Conservation (phyloP, 1,139 yeast genomes). For the Taiozyma sp. region DNA sequence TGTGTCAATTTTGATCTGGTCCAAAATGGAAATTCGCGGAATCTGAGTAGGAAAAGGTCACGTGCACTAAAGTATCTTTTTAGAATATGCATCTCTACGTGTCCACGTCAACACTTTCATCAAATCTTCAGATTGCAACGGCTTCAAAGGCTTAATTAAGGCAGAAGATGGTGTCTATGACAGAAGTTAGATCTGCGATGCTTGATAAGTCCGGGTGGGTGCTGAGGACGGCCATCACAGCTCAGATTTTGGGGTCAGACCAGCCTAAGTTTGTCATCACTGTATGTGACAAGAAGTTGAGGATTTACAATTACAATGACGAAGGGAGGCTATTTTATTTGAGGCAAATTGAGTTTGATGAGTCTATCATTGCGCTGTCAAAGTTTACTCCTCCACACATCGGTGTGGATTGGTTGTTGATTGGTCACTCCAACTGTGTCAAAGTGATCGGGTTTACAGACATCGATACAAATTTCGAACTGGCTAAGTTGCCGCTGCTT, state of each 20-base stretch:
- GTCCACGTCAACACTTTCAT: too few species aligned
- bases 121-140: too few species aligned
- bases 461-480: background rate
- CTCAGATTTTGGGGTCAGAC: background rate
- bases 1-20: background rate
- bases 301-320: background rate
- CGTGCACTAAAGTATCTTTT: background rate
- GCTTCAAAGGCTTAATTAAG: background rate
- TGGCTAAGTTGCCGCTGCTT: background rate
- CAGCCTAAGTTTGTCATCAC: background rate
- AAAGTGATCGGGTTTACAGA: background rate
- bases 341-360: background rate
- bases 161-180: background rate
- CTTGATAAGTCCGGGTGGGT: background rate
- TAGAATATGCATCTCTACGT: too few species aligned
- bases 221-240: background rate
- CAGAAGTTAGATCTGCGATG: background rate
- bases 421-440: background rate
- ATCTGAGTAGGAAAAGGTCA: background rate
- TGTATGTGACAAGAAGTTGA: background rate
- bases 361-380: background rate
- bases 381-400: background rate
- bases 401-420: background rate
- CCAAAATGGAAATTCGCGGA: background rate
- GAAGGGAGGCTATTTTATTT: background rate